Percentiles rank a stretch among this genome's conserved stretches.
Conservation (phyloP, 306 rosid genomes). For the Prunus mira region DNA sequence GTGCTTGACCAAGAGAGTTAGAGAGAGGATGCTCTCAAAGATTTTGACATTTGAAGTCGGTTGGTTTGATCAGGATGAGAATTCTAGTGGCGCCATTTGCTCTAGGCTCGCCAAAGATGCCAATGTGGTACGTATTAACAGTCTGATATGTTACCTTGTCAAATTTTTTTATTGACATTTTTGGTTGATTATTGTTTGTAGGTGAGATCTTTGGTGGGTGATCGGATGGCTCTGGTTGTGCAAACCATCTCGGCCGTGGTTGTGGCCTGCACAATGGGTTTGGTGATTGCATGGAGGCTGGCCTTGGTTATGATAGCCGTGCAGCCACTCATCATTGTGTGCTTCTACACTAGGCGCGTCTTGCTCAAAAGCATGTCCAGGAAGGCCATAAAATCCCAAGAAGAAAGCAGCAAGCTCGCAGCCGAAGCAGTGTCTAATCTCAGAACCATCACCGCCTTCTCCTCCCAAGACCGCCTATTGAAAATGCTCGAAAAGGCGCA, state of each 20-base stretch:
- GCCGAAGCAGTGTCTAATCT: conserved; percentile 91
- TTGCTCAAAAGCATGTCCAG: conserved; percentile 56
- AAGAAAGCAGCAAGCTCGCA: conserved; percentile 71
- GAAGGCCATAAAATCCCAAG: conserved; percentile 67
- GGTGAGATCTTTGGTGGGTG: conserved; percentile 93
- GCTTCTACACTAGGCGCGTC: conserved; percentile 76
- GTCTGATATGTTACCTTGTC: too few relatives aligned
- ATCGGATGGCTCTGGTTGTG: conserved; percentile 61
- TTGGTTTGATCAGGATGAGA: conserved; percentile 85
- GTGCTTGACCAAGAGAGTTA: conserved; percentile 68
- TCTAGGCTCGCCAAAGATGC: conserved; percentile 86
- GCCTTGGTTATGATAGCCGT: conserved; percentile 74
- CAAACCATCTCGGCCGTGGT: conserved; percentile 77
- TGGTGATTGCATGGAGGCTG: conserved; percentile 77
- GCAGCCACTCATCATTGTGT: conserved; percentile 61
- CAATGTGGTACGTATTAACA: conserved; percentile 61
- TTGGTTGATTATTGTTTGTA: conserved; percentile 6
- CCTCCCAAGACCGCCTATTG: conserved; percentile 72
- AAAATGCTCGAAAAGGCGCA: conserved; percentile 79
- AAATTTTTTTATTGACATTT: neutral
- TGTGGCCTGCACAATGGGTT: conserved; percentile 75
- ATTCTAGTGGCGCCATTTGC: conserved; percentile 80
- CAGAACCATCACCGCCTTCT: conserved; percentile 74
- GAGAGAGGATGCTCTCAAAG: conserved; percentile 77
- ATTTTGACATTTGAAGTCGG: conserved; percentile 86